Evolutionary conservation across 2,329 filamentous ascomycete species (phyloP), one percentile per base, ranked within the genome.

Genomic region (Nemania serpens): DNA sequence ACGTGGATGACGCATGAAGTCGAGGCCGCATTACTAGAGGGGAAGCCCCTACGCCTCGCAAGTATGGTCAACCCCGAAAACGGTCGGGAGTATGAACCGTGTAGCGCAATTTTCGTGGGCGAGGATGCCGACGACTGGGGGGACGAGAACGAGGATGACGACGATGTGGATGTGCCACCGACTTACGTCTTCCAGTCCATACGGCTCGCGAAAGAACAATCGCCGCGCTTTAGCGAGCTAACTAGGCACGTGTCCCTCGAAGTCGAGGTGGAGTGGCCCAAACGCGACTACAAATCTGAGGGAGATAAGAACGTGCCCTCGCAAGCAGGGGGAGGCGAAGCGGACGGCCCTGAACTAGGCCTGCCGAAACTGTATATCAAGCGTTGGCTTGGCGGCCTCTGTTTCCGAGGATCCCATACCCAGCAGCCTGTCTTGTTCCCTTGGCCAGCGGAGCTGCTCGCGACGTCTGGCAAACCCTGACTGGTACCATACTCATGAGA

Each of bases 311-410:
- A 13, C 12, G 25, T 18, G n/a, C 33, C 20, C n/a, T 5, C n/a
- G 15, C 17, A 17, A 41, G 55, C 33, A n/a, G 34, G 42, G 12
- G 20, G 15, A 3, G 25, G 25, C 3, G 25, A 29, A 29, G 25
- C 4, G 7, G 25, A 29, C 42, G 37, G 18, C 2, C 20, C 6
- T 11, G 22, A 49, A 37, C 15, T 34, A 25, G n/a, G 45, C 13
- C 18, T 48, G 17, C 70, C 70, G 45, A 69, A 63, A 47, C 55
- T 73, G 15, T 68, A 71, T 41, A 69, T 66, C 59, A 69, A 68
- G 45, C 69, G 70, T 46, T 73, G 70, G 70, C 59, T 72, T 20
- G 72, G 72, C 51, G 70, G 70, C 10, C 67, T 73, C 51, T 71
- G 67, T 56, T 70, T 73, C 63, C 65, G 55, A 25, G 65, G 59